phyloP scores from a whole-genome alignment of 1,284 basidiomycete genomes.

The Marasmius tenuissimus region DNA sequence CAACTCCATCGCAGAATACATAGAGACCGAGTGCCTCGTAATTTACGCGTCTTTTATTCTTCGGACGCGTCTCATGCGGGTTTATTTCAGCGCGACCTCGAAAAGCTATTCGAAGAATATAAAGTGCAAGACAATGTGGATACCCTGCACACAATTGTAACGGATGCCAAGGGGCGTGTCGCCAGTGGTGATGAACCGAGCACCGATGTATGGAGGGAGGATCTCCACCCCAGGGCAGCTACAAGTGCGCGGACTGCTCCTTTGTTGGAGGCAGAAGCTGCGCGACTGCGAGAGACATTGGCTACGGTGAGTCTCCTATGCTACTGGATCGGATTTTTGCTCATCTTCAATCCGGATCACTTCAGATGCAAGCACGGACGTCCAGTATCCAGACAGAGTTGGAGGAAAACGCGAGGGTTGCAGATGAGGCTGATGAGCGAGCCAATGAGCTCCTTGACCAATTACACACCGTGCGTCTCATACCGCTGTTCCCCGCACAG shows the following conservation, averaged over 20 bases:
- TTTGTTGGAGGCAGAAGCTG: conserved; percentile 52
- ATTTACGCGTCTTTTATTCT: conserved; percentile 15
- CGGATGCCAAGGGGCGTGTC: conserved; percentile 67
- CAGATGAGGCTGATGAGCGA: conserved; percentile 47
- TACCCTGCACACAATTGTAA: conserved; percentile 64
- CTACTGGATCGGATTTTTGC: background rate
- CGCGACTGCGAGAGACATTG: conserved; percentile 49
- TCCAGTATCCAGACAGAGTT: conserved; percentile 45
- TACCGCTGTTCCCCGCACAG: background rate
- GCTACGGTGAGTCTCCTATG: conserved; percentile 38
- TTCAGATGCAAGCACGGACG: conserved; percentile 60
- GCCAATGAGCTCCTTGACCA: conserved; percentile 16
- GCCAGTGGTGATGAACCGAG: conserved; percentile 38
- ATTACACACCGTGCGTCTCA: conserved; percentile 14
- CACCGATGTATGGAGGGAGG: conserved; percentile 62
- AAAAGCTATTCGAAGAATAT: conserved; percentile 63
- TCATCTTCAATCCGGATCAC: background rate
- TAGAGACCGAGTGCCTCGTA: conserved; percentile 66
- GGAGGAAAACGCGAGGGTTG: conserved; percentile 44
- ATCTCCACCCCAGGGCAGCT: conserved; percentile 59
- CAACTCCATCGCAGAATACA: conserved; percentile 65
- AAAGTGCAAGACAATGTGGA: conserved; percentile 68
- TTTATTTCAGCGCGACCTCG: conserved; percentile 45
- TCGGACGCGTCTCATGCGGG: conserved; percentile 15
- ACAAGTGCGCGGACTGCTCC: conserved; percentile 62